Base-by-base conservation (phyloP, 345 rosid genomes). In the Heritiera littoralis region DNA sequence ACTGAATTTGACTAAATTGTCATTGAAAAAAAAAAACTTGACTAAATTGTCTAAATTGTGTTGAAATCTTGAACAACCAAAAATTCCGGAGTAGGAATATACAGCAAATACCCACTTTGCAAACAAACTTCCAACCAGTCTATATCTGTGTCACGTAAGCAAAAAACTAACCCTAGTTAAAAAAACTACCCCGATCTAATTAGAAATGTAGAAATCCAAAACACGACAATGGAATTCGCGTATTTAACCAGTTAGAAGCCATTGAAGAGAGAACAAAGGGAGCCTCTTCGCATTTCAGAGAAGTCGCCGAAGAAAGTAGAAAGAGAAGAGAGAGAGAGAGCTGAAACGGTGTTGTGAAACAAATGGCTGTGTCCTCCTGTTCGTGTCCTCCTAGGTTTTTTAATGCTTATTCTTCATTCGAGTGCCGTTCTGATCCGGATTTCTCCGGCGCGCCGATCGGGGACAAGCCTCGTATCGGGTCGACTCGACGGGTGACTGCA, bases 351-450 rank as follows among this genome's bases (percentile, higher is more conserved):
- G 63, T 72, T 61, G 76, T 72, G 9, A 9, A 35, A 35, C 14
- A 3, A 67, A 88, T 89, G 92, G 90, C 92, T 72, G 90, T 89
- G 71, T 84, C 90, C 3, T 89, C 90, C 0, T 86, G 73, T 67
- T 55, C 79, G 12, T 85, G 64, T 75, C 79, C 82, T 51, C 79
- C 86, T 45, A 76, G 84, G 32, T 65, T 74, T 69, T 80, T 79
- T 72, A 80, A 79, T 20, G 43, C 89, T 5, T 18, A 52, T 35
- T 48, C 85, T 35, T 80, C 90, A 38, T 90, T 88, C 75, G 92
- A 90, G 81, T 90, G 97, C 84, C 93, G 97, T 72, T 85, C 97
- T 59, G 91, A 89, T 85, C 91, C 92, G 54, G 91, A 90, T 77
- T 89, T 87, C 81, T 86, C 83, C 46, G 87, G 87, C 17, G 77